A percentile compares a stretch with the other conserved stretches of the same genome.
Conservation (phyloP, 129 eudicot species). For the Flaveria robusta region DNA sequence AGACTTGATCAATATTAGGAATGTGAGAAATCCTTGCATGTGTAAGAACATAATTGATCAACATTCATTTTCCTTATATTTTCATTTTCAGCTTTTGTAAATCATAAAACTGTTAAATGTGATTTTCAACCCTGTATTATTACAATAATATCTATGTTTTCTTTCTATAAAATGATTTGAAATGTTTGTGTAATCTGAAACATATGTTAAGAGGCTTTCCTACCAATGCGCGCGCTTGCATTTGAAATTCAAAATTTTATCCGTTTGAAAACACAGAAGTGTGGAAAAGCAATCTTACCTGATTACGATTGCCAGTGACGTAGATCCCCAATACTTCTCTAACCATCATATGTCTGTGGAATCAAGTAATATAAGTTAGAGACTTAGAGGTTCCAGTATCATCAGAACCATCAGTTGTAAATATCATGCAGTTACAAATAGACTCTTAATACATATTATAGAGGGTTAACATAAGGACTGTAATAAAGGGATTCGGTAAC, state of each 20-base stretch:
- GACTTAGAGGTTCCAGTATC: conserved; percentile 16
- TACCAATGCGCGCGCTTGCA: background rate
- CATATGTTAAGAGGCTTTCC: background rate
- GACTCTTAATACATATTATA: background rate
- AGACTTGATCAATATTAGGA: background rate
- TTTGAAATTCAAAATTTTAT: background rate
- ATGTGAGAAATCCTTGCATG: background rate
- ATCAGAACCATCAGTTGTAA: background rate
- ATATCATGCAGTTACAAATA: background rate
- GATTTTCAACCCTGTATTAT: background rate
- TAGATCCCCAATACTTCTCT: background rate
- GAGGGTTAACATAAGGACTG: conserved; percentile 1
- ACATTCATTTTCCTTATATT: background rate
- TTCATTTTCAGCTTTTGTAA: background rate
- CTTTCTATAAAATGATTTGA: background rate
- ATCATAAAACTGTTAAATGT: background rate
- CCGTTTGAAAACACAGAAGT: background rate
- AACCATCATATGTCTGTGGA: conserved; percentile 5
- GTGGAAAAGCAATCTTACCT: conserved; percentile 4
- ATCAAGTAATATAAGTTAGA: conserved; percentile 2
- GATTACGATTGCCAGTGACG: background rate
- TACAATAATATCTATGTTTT: background rate
- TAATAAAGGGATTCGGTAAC: too few relatives aligned
- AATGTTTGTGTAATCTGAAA: background rate
- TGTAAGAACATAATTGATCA: background rate